These are phyloP conservation scores for Asterophora lycoperdoides DNA, from an alignment of 768 basidiomycete species.

Conservation along the genomic window DNA sequence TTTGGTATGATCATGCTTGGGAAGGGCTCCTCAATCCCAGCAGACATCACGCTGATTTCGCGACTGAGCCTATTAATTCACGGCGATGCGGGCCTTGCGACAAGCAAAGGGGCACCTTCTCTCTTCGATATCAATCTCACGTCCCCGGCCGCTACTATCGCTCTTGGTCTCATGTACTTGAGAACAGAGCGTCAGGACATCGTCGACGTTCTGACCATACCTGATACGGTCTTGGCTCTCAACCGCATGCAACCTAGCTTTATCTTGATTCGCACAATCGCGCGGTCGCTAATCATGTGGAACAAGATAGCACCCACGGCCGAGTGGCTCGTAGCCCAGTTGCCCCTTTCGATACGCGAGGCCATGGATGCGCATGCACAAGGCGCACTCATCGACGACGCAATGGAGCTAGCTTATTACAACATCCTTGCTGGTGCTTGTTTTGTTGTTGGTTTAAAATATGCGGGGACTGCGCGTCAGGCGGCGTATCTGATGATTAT, in stretches of 20 bases:
- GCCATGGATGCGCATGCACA: slow-evolving; percentile 52
- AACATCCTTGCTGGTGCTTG: slow-evolving; percentile 90
- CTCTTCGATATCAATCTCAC: slow-evolving; percentile 86
- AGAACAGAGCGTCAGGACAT: slow-evolving; percentile 80
- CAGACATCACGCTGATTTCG: slow-evolving; percentile 65
- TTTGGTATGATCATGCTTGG: slow-evolving; percentile 98
- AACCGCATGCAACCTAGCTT: slow-evolving; percentile 88
- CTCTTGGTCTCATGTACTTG: slow-evolving; percentile 90
- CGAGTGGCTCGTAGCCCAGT: slow-evolving; percentile 67
- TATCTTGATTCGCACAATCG: slow-evolving; percentile 75
- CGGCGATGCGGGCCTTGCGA: slow-evolving; percentile 52
- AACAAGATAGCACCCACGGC: slow-evolving; percentile 63
- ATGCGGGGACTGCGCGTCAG: slow-evolving; percentile 88
- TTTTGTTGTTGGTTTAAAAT: slow-evolving; percentile 89
- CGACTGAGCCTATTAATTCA: slow-evolving; percentile 73
- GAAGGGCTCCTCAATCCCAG: slow-evolving; percentile 72
- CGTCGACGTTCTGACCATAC: slow-evolving; percentile 80
- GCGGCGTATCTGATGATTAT: slow-evolving; percentile 85
- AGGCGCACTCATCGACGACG: slow-evolving; percentile 55
- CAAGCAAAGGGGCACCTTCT: slow-evolving; percentile 31
- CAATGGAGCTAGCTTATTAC: slow-evolving; percentile 85
- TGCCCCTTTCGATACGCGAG: slow-evolving; percentile 63
- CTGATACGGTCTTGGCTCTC: slow-evolving; percentile 72
- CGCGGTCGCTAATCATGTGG: slow-evolving; percentile 84
- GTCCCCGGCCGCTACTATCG: slow-evolving; percentile 86